Evolutionary conservation across 1,139 yeast species (phyloP), one percentile per base, ranked within the genome.

Genomic region (Geotrichum restrictum): DNA sequence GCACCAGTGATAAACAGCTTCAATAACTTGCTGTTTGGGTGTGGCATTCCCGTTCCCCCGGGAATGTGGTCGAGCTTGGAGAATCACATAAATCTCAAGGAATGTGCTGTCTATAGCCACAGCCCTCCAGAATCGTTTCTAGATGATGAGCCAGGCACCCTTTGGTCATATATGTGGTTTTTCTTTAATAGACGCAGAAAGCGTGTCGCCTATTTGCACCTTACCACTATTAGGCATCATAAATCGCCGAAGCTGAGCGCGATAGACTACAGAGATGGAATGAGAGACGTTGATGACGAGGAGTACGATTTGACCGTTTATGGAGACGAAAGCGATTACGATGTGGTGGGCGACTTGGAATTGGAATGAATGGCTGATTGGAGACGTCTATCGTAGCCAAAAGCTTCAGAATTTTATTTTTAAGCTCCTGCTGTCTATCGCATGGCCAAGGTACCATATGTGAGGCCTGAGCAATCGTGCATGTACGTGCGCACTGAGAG

Each of bases 121-220:
- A 83, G 81, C 55, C 95, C 96, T 1, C 80, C 88, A 11, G 89
- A 86, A 60, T 83, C 88, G 50, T 83, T 88, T 42, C 74, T 88
- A 36, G 84, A 86, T 55, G 83, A 81, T 62, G 87, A 84, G 36
- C 84, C 86, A 38, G 91, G 87, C 48, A 80, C 85, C 1, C 74
- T 86, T 70, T 93, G 98, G 98, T 85, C 93, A 39, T 77, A 84
- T 65, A 88, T 88, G 76, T 93, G 95, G 85, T 93, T 93, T 68
- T 82, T 93, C 50, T 89, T 87, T 70, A 93, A 88, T 71, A 89
- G 88, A 69, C 86, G 88, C 64, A 81, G 86, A 69, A 93, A 91
- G 71, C 78, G 98, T 58, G 98, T 93, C 2, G 88, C 95, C 0
- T 93, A 86, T 65, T 69, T 93, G 31, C 87, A 88, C 63, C 66